A percentile compares a stretch with the other conserved stretches of the same genome.
Evolutionary conservation across 2,329 filamentous ascomycete species (phyloP).

Genomic region (Aciculosporium take): DNA sequence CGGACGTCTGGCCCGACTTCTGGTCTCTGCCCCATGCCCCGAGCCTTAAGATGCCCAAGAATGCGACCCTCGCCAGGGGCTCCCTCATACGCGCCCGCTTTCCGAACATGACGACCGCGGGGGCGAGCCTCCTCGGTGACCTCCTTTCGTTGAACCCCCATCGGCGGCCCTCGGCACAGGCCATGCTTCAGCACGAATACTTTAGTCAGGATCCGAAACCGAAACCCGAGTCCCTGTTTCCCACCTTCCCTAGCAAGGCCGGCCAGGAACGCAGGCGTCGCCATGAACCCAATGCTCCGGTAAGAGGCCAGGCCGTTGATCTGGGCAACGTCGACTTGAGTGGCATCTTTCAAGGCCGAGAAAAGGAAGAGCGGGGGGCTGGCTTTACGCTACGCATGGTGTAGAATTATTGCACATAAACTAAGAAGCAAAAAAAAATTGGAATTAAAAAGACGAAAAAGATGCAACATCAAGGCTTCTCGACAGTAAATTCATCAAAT

Average conservation of each 20-base stretch:
- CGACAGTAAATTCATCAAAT: conserved; percentile 1
- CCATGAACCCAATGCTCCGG: conserved; percentile 67
- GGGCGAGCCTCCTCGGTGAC: conserved; percentile 51
- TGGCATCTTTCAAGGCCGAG: conserved; percentile 54
- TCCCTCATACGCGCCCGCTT: conserved; percentile 62
- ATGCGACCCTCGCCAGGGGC: conserved; percentile 20
- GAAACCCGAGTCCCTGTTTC: conserved; percentile 85
- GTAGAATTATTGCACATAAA: conserved; percentile 8
- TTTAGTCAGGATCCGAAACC: conserved; percentile 82
- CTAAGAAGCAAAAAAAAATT: not conserved
- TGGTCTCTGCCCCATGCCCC: conserved; percentile 76
- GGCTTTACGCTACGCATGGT: conserved; percentile 53
- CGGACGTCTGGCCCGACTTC: conserved; percentile 75
- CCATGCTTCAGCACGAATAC: conserved; percentile 68
- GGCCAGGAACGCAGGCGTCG: conserved; percentile 71
- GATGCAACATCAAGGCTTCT: not conserved
- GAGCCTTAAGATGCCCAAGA: conserved; percentile 53
- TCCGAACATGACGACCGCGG: conserved; percentile 64
- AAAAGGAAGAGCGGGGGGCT: conserved; percentile 50
- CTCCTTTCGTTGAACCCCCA: conserved; percentile 65
- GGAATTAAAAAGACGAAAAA: not conserved
- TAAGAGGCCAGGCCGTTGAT: conserved; percentile 51
- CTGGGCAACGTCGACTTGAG: conserved; percentile 49
- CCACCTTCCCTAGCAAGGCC: conserved; percentile 91
- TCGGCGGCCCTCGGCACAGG: conserved; percentile 52